Percentiles rank a stretch among this genome's conserved stretches.
These are phyloP conservation scores for Vanilla planifolia DNA, from an alignment of 106 monocot species.

Conservation along the genomic window DNA sequence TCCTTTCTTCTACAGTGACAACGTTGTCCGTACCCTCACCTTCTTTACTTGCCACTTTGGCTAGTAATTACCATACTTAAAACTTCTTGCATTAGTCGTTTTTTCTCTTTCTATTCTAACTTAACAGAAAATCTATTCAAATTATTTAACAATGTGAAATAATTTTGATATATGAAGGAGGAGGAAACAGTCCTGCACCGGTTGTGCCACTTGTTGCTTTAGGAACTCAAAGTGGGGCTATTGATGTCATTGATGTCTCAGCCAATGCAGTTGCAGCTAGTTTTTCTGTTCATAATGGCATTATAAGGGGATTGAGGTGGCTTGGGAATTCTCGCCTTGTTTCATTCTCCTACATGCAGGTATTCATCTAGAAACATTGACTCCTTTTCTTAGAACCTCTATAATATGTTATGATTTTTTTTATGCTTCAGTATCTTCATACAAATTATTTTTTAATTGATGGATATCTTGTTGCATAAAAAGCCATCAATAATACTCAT, in stretches of 20 bases:
- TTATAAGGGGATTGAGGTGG: slow-evolving; percentile 91
- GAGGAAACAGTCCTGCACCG: slow-evolving; percentile 92
- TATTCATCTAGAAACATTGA: slow-evolving; percentile 11
- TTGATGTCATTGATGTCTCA: slow-evolving; percentile 91
- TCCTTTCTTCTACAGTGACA: slow-evolving; percentile 91
- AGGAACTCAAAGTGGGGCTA: slow-evolving; percentile 87
- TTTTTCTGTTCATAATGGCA: slow-evolving; percentile 80
- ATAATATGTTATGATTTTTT: too few relatives aligned
- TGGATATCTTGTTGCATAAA: background rate
- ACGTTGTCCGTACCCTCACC: slow-evolving; percentile 95
- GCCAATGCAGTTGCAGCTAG: slow-evolving; percentile 88
- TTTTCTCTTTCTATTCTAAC: background rate
- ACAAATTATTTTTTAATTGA: background rate
- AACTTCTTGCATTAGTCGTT: background rate
- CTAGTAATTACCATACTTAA: slow-evolving; percentile 49
- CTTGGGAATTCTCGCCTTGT: slow-evolving; percentile 98
- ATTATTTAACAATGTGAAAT: slow-evolving; percentile 8
- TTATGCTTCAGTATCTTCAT: background rate
- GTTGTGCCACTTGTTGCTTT: slow-evolving; percentile 95
- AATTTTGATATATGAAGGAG: slow-evolving; percentile 47
- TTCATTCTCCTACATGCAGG: slow-evolving; percentile 91
- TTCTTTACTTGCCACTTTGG: slow-evolving; percentile 89
- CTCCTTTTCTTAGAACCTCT: too few relatives aligned
- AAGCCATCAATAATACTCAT: background rate
- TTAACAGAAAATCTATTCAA: slow-evolving; percentile 1